Evolutionary conservation across 2,329 filamentous ascomycete species (phyloP), one percentile per base, ranked within the genome.

Genomic region (Fusarium cyanostomum): DNA sequence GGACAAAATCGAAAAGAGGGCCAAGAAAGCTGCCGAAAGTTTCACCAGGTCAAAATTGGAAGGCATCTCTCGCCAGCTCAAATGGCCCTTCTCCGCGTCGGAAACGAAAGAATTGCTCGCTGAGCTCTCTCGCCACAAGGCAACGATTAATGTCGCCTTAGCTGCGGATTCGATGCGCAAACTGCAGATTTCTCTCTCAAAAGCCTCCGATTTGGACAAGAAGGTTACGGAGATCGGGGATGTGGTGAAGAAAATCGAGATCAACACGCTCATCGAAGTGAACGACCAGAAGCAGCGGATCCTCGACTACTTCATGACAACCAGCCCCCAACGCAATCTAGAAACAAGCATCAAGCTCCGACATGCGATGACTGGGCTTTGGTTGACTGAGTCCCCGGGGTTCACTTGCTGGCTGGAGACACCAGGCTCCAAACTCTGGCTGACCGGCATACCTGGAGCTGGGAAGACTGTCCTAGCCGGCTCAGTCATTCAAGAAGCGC

Each of bases 401-500:
- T 66, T 68, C 0, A 7, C 13, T 12, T 9, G 42, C 0, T 66
- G 66, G 62, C 13, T 62, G 1, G 37, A 54, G 0, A 64, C 38
- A 0, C 51, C 65, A 0, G 9, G 24, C 7, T 58, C 53, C 0
- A 56, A 41, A 2, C 43, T 64, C 1, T 64, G 65, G 62, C 13
- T 66, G 1, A 56, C 33, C 6, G 65, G 62, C 0, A 66, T 66
- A 3, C 59, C 62, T 0, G 53, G 65, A 1, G 37, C 39, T 12
- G 53, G 62, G 1, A 68, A 68, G 28, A 55, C 65, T 0, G 1
- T 66, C 7, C 16, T 68, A 0, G 59, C 65, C 0, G 52, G 55
- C 3, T 38, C 48, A 0, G 51, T 38, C 0, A 41, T 59, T 2
- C 50, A 58, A 5, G 50, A 68, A 13, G 48, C 34, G 2, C 18